Base-by-base conservation (phyloP, 805 yeast genomes). In the Candida ponderosae region DNA sequence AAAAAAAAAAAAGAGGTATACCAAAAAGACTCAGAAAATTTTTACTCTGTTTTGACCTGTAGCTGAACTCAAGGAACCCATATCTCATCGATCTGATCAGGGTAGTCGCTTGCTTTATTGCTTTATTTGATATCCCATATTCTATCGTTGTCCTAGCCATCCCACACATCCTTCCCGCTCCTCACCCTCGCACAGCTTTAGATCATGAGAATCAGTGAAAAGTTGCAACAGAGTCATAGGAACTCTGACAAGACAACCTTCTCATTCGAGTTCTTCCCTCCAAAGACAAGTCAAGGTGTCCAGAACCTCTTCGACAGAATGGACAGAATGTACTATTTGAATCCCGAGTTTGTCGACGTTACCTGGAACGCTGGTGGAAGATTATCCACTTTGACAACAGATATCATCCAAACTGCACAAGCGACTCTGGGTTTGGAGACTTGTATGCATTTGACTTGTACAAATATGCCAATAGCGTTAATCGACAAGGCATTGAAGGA, bases 291-390 rank as follows among this genome's bases (percentile, higher is more conserved):
- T 18, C 97, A 93, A 60, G 98, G 98, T 56, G 93, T 90, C 18
- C 96, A 88, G 58, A 93, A 93, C 57, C 68, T 93, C 41, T 90
- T 89, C 64, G 97, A 93, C 59, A 73, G 98, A 56, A 90, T 93
- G 89, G 97, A 93, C 56, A 76, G 96, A 59, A 93, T 93, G 98
- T 87, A 85, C 60, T 86, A 84, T 46, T 68, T 87, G 50, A 80
- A 79, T 45, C 98, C 98, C 2, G 77, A 84, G 45, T 93, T 93
- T 60, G 79, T 93, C 41, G 98, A 93, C 56, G 84, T 93, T 45
- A 93, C 98, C 1, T 93, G 98, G 98, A 90, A 90, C 54, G 98
- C 98, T 4, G 98, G 98, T 30, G 97, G 97, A 6, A 72, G 94
- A 34, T 62, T 82, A 35, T 79, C 94, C 13, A 76, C 78, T 31